A percentile compares a stretch with the other conserved stretches of the same genome.
Evolutionary conservation across 2,329 filamentous ascomycete genomes (phyloP).

Genomic region (Neofusicoccum laricinum): DNA sequence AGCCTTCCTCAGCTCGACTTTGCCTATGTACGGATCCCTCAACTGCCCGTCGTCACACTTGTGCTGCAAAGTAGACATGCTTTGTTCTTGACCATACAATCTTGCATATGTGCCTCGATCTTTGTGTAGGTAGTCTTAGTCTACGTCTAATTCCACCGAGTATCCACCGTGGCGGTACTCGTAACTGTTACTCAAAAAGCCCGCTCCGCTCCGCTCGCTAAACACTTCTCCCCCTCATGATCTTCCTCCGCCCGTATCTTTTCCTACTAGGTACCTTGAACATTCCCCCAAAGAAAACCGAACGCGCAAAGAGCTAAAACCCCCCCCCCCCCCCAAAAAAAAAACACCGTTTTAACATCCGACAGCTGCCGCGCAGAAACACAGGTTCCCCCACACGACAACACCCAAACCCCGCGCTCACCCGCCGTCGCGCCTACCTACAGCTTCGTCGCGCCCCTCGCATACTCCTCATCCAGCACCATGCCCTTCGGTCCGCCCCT

Average conservation of each 20-base stretch:
- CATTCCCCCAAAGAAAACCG: not conserved
- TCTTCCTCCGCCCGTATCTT: not conserved
- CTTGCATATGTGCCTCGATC: too few relatives aligned
- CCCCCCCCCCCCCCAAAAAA: too few relatives aligned
- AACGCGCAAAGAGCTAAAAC: not conserved
- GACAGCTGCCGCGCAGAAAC: too few relatives aligned
- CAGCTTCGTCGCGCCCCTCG: conserved; percentile 29
- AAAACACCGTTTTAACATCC: too few relatives aligned
- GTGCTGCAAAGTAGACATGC: too few relatives aligned
- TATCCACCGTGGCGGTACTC: not conserved
- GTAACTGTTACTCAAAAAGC: not conserved
- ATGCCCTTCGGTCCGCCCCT: conserved; percentile 36
- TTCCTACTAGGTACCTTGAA: not conserved
- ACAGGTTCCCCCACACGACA: too few relatives aligned
- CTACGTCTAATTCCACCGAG: not conserved
- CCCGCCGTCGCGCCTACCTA: not conserved
- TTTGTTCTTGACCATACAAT: too few relatives aligned
- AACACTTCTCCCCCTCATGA: not conserved
- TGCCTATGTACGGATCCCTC: too few relatives aligned
- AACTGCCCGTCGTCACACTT: too few relatives aligned
- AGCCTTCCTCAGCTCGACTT: too few relatives aligned
- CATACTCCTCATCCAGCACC: conserved; percentile 41
- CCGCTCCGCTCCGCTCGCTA: conserved; percentile 12
- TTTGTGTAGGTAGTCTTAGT: too few relatives aligned
- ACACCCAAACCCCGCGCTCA: not conserved